Evolutionary conservation across 164 flowering plant genomes (phyloP).

Genomic region (grape (Vitis vinifera)): DNA sequence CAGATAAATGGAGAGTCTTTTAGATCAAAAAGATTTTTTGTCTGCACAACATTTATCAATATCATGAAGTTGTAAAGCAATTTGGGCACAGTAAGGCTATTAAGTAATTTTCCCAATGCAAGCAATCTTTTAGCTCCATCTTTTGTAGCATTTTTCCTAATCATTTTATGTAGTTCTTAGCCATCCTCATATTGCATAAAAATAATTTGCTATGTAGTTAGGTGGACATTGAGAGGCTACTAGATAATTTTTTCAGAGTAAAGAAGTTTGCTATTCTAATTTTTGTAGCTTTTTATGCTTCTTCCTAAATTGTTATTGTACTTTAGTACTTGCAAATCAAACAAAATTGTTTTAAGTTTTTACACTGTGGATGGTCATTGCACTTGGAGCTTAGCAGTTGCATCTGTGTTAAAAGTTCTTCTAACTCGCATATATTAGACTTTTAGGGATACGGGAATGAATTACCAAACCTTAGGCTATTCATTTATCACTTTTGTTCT

Average conservation of each 20-base stretch:
- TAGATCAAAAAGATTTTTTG: too few relatives aligned
- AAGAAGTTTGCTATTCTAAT: neutral
- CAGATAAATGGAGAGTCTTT: too few relatives aligned
- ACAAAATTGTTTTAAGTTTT: neutral
- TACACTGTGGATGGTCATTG: neutral
- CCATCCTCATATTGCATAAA: too few relatives aligned
- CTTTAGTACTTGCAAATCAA: neutral
- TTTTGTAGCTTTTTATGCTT: neutral
- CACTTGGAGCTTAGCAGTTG: neutral
- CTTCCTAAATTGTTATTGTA: neutral
- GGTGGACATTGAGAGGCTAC: neutral
- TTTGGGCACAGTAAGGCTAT: too few relatives aligned
- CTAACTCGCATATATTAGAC: too few relatives aligned
- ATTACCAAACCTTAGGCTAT: neutral
- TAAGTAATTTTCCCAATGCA: too few relatives aligned
- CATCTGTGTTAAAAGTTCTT: neutral
- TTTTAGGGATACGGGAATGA: too few relatives aligned
- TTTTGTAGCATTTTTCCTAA: neutral
- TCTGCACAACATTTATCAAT: too few relatives aligned
- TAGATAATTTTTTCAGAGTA: neutral
- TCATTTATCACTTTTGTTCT: neutral
- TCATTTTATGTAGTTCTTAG: too few relatives aligned
- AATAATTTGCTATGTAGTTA: neutral
- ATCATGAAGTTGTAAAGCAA: too few relatives aligned
- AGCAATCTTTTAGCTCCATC: neutral